Conservation (phyloP, 2,329 filamentous ascomycete species). For the Davidsoniella eucalypti region DNA sequence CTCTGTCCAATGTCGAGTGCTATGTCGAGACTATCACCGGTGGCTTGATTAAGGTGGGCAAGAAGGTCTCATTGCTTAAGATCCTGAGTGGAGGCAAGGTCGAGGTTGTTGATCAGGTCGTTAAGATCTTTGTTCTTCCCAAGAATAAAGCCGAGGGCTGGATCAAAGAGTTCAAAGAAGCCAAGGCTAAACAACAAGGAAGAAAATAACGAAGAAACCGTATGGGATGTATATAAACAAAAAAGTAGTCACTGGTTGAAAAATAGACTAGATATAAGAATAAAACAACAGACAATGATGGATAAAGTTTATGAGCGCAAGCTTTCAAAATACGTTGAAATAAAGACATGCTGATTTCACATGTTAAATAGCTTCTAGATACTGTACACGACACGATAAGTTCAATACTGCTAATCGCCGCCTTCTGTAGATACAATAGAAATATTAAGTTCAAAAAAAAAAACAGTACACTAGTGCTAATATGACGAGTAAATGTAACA, state of each 20-base stretch:
- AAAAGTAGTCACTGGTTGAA: not conserved
- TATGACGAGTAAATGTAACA: too few species aligned
- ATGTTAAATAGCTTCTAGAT: too few species aligned
- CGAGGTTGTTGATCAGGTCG: constrained; percentile 73
- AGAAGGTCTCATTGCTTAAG: constrained; percentile 63
- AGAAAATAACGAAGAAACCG: not conserved
- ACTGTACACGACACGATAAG: too few species aligned
- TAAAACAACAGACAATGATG: not conserved
- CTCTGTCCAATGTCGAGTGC: constrained; percentile 52
- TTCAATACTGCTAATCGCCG: too few species aligned
- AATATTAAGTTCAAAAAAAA: constrained; percentile 1
- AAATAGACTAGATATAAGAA: not conserved
- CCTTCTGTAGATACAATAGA: not conserved
- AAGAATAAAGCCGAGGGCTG: constrained; percentile 52
- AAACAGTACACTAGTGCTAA: not conserved
- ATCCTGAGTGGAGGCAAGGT: constrained; percentile 60
- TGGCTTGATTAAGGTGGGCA: constrained; percentile 76
- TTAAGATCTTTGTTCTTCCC: constrained; percentile 71
- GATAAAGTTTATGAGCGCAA: not conserved
- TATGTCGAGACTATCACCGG: constrained; percentile 73
- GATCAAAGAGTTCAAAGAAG: constrained; percentile 70
- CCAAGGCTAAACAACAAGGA: constrained; percentile 36
- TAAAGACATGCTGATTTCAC: too few species aligned
- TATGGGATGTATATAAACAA: constrained; percentile 1
- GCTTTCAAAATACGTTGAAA: not conserved